These are phyloP conservation scores for Telopea speciosissima DNA, from an alignment of 177 flowering plant species.

Conservation along the genomic window DNA sequence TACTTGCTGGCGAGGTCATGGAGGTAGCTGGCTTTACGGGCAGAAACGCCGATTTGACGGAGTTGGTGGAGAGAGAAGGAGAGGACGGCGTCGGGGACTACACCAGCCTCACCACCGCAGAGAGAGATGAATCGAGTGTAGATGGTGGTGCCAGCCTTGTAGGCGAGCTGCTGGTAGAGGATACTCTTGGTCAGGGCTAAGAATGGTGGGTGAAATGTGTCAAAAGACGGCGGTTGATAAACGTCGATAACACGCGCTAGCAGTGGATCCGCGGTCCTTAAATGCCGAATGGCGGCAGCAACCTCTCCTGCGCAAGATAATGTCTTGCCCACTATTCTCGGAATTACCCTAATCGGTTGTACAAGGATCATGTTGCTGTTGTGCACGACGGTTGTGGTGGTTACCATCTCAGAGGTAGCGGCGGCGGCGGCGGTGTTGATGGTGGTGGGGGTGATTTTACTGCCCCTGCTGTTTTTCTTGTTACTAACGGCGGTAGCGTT, in stretches of 20 bases:
- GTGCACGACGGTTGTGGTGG: constrained; percentile 8
- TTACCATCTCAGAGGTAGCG: not conserved
- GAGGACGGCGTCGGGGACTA: constrained; percentile 60
- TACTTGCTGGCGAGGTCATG: constrained; percentile 90
- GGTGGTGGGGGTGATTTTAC: too few species aligned
- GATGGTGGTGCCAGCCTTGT: constrained; percentile 84
- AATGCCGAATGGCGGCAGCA: constrained; percentile 53
- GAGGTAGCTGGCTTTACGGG: constrained; percentile 80
- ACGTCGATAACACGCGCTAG: constrained; percentile 55
- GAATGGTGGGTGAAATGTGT: constrained; percentile 63
- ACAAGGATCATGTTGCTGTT: constrained; percentile 14
- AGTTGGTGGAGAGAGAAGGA: constrained; percentile 65
- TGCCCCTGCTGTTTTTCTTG: constrained; percentile 9
- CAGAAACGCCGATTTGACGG: constrained; percentile 87
- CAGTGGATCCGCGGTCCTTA: constrained; percentile 56
- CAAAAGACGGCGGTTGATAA: constrained; percentile 63
- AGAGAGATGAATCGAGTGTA: constrained; percentile 75
- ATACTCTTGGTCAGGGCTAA: constrained; percentile 74
- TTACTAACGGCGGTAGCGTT: constrained; percentile 9
- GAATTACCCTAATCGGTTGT: constrained; percentile 12
- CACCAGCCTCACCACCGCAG: constrained; percentile 75
- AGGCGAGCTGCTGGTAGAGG: constrained; percentile 90
- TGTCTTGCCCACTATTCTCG: constrained; percentile 29
- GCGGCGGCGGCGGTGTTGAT: not conserved
- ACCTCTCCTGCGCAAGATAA: constrained; percentile 63